These are phyloP conservation scores for Scleroderma citrinum DNA, from an alignment of 768 basidiomycete species.

Conservation along the genomic window DNA sequence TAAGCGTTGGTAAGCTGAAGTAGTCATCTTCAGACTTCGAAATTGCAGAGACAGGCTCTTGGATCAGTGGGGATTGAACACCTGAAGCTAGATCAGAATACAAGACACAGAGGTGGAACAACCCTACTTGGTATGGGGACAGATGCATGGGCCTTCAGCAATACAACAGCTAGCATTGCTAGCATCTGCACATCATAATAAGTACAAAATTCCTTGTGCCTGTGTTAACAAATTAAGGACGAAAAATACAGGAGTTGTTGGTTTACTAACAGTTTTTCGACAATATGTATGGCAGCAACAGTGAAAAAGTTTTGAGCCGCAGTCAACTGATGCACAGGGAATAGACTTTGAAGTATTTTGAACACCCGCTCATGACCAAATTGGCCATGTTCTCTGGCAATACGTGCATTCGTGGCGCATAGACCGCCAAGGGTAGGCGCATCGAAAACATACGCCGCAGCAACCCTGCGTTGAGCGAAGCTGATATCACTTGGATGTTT, in stretches of 20 bases:
- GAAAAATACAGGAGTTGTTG: not conserved
- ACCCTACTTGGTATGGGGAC: conserved; percentile 13
- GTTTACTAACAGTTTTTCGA: conserved; percentile 44
- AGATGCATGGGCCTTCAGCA: conserved; percentile 43
- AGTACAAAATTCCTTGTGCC: conserved; percentile 37
- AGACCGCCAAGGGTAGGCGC: conserved; percentile 37
- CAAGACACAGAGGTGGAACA: not conserved
- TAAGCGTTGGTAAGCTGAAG: conserved; percentile 41
- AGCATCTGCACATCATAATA: conserved; percentile 76
- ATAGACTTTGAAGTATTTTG: conserved; percentile 45
- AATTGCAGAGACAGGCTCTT: conserved; percentile 11
- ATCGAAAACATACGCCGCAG: conserved; percentile 55
- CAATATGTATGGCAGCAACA: conserved; percentile 30
- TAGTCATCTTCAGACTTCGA: conserved; percentile 45
- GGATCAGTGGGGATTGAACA: conserved; percentile 12
- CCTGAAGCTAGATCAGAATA: conserved; percentile 1
- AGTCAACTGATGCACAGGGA: conserved; percentile 24
- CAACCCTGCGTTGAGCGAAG: conserved; percentile 48
- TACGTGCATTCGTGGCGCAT: conserved; percentile 53
- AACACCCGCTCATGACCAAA: conserved; percentile 71
- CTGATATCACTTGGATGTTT: conserved; percentile 44
- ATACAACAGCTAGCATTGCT: conserved; percentile 66
- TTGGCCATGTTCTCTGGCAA: conserved; percentile 55
- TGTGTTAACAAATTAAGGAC: conserved; percentile 14
- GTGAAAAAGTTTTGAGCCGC: conserved; percentile 24